Evolutionary conservation across 148 eudicot genomes (phyloP), one percentile per base, ranked within the genome.

Genomic region (Beta vulgaris): DNA sequence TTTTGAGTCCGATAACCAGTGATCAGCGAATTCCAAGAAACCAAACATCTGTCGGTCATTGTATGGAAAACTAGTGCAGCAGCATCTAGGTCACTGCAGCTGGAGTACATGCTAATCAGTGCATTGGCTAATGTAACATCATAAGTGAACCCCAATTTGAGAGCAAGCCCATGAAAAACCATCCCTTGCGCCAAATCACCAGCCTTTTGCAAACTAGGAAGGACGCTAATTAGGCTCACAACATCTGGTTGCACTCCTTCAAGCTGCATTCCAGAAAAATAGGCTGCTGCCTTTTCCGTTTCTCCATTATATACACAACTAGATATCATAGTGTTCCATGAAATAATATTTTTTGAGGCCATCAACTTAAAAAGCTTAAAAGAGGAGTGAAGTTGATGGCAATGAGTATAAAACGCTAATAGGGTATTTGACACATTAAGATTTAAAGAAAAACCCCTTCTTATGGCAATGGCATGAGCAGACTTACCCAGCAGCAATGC

Each of bases 321-420:
- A 29, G 93, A 86, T 76, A 91, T 83, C 83, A 91, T 64, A 2
- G 89, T 91, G 77, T 91, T 91, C 91, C 93, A 91, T 29, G 97
- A 83, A 62, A 88, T 31, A n/a, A 64, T 48, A 84, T 86, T 80
- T 72, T 68, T 87, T n/a, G 28, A 19, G 48, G 9, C 76, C 88
- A 89, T 85, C 57, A 35, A 74, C 49, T 66, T 55, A 48, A 91
- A 91, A 53, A 91, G 72, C 72, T 69, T 78, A 62, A 79, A 82
- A 26, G 87, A 74, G 40, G 54, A 67, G 43, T 73, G 72, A 64
- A 84, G 70, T 53, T 76, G 79, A 72, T 10, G 8, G 35, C 89
- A 89, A 13, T 81, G 72, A 11, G 84, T 85, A 79, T 91, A 91
- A 77, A 91, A 91, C 39, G 85, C 76, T 77, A 89, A 71, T 10